A percentile compares a stretch with the other conserved stretches of the same genome.
Evolutionary conservation across 805 yeast species (phyloP).

Genomic region (Candida namnaoensis): DNA sequence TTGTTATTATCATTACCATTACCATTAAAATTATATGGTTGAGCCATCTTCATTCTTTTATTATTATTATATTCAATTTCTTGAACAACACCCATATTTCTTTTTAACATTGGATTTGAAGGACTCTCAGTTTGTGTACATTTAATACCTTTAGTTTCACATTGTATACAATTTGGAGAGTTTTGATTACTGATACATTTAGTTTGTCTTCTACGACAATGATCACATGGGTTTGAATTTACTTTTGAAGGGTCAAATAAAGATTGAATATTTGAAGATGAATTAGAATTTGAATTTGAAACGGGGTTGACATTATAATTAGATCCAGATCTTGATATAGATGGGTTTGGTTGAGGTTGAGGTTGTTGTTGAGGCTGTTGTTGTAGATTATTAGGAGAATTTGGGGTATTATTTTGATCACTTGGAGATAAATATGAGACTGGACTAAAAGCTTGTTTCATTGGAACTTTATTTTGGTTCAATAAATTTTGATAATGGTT

Average conservation of each 20-base stretch:
- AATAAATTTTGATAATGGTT: constrained; percentile 16
- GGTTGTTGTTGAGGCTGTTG: not conserved
- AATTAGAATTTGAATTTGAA: constrained; percentile 1
- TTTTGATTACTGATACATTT: constrained; percentile 68
- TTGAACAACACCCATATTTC: constrained; percentile 17
- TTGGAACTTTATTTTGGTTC: constrained; percentile 15
- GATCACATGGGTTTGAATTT: constrained; percentile 57
- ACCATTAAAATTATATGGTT: constrained; percentile 21
- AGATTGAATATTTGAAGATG: constrained; percentile 9
- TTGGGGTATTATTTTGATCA: not conserved
- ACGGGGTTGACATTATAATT: no score
- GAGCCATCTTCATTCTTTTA: constrained; percentile 14
- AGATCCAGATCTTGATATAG: constrained; percentile 5
- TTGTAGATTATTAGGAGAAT: not conserved
- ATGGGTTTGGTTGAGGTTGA: not conserved
- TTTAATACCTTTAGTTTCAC: constrained; percentile 62
- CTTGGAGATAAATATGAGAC: constrained; percentile 2
- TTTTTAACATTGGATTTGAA: constrained; percentile 27
- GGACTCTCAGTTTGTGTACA: constrained; percentile 70
- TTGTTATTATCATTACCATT: constrained; percentile 1
- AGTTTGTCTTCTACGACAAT: constrained; percentile 72
- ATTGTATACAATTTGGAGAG: constrained; percentile 59
- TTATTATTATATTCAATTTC: constrained; percentile 16
- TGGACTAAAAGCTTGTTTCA: constrained; percentile 14
- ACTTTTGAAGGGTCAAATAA: constrained; percentile 5